Evolutionary conservation across 768 basidiomycete genomes (phyloP), one percentile per base, ranked within the genome.

Genomic region (Podaxis pistillaris): DNA sequence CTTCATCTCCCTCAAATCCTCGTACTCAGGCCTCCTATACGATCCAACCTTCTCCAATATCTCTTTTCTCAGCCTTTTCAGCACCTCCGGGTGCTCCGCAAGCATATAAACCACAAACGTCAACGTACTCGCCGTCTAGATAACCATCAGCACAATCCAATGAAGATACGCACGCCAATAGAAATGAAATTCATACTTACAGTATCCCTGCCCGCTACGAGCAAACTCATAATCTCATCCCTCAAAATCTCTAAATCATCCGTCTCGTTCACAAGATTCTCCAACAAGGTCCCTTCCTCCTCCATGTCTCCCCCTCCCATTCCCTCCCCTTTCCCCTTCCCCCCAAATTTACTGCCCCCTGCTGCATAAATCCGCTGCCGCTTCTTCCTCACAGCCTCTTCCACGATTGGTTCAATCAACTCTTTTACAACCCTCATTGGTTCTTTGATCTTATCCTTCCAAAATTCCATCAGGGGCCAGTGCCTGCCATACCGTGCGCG

Each of bases 401-500:
- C 68, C 12, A 85, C 64, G 15, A 86, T 79, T 0, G 83, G 83
- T 9, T 82, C 77, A 30, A 85, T 74, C 65, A 82, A 80, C n/a
- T 72, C 71, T 49, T 76, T 69, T 47, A 86, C 80, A 17, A 78
- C 72, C 53, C 74, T 70, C 72, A 78, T 75, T 5, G 74, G 72
- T 15, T 73, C 64, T 65, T 73, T 68, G 6, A 80, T 73, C 15
- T 69, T 67, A 66, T 83, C 78, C n/a, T 67, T 64, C 79, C 79
- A 79, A 51, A 81, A 74, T 69, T 82, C 79, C 24, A 58, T 63
- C n/a, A 82, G 65, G 1, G 76, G 81, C 84, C 82, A 85, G 13
- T 69, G 67, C 30, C 68, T 70, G 4, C 81, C 82, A 37, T 75
- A 75, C 2, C 74, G 71, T 44, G 68, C 52, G 9, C 80, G 79